Evolutionary conservation across 2,329 filamentous ascomycete genomes (phyloP).

Genomic region (Phoma sp.): DNA sequence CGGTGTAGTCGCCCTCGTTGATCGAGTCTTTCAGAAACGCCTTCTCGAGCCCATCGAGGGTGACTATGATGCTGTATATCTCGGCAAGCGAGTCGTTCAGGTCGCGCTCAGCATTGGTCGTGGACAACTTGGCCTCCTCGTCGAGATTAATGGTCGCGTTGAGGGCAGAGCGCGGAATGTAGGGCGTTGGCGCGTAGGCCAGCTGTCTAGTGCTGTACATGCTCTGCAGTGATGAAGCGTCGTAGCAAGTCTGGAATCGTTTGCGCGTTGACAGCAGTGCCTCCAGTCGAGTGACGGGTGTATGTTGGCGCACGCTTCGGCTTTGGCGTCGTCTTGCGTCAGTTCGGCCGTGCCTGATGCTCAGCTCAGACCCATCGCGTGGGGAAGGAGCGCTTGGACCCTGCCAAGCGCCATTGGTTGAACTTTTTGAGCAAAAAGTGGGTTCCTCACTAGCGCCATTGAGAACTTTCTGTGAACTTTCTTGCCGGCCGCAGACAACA

Average conservation of each 20-base stretch:
- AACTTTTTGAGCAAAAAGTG: slow-evolving; percentile 23
- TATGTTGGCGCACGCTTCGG: slow-evolving; percentile 1
- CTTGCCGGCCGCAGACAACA: slow-evolving; percentile 16
- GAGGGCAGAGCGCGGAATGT: slow-evolving; percentile 81
- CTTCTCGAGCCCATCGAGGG: slow-evolving; percentile 92
- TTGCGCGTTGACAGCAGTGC: neutral
- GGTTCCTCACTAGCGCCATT: slow-evolving; percentile 7
- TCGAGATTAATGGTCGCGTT: slow-evolving; percentile 93
- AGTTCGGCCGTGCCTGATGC: slow-evolving; percentile 19
- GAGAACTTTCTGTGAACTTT: slow-evolving; percentile 15
- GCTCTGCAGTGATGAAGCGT: neutral
- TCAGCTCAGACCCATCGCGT: slow-evolving; percentile 22
- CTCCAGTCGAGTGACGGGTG: neutral
- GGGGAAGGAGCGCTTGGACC: slow-evolving; percentile 37
- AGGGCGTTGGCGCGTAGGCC: slow-evolving; percentile 87
- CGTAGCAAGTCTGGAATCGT: neutral
- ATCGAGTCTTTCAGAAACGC: slow-evolving; percentile 96
- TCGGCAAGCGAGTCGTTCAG: slow-evolving; percentile 95
- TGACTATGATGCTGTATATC: slow-evolving; percentile 96
- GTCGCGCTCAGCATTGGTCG: slow-evolving; percentile 86
- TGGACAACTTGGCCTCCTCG: slow-evolving; percentile 92
- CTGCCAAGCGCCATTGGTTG: slow-evolving; percentile 21
- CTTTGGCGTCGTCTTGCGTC: slow-evolving; percentile 14
- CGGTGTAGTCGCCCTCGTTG: slow-evolving; percentile 88
- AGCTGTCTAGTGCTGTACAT: slow-evolving; percentile 63